phyloP scores from a whole-genome alignment of 176 grass and related monocot species.

The Avena eriantha region DNA sequence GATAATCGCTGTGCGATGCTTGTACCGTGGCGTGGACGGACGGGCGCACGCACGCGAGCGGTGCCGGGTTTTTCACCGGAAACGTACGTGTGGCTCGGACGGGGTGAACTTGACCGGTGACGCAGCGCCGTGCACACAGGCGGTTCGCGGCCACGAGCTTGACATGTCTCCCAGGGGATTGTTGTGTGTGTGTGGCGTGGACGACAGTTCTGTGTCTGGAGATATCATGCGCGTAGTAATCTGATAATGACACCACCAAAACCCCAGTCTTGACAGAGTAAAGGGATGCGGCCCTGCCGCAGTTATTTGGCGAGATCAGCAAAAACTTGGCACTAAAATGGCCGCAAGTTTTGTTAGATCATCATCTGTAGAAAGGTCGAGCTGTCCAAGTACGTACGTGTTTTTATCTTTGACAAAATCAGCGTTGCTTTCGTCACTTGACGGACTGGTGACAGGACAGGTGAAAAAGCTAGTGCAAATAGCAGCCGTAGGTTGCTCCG shows the following conservation, averaged over 20 bases:
- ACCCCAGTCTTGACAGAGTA: neutral
- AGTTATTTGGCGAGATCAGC: neutral
- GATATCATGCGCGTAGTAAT: neutral
- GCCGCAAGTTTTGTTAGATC: neutral
- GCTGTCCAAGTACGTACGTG: neutral
- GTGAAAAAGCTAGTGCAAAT: conserved; percentile 11
- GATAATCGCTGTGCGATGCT: neutral
- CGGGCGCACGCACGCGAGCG: too few species aligned
- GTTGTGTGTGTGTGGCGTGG: neutral
- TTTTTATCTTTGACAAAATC: neutral
- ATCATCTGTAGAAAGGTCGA: neutral
- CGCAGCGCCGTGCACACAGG: neutral
- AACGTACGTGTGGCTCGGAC: neutral
- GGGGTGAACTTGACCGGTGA: neutral
- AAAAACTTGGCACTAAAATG: neutral
- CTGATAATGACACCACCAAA: neutral
- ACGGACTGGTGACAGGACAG: neutral
- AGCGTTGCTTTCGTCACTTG: neutral
- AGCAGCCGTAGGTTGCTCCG: conserved; percentile 18
- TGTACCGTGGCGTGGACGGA: neutral
- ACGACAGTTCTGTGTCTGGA: neutral
- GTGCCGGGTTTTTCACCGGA: neutral
- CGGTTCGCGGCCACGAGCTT: conserved; percentile 31
- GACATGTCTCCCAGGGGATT: neutral
- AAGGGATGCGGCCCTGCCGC: neutral